phyloP scores from a whole-genome alignment of 192 early-diverging fungal genomes.

The Umbelopsis sp. region DNA sequence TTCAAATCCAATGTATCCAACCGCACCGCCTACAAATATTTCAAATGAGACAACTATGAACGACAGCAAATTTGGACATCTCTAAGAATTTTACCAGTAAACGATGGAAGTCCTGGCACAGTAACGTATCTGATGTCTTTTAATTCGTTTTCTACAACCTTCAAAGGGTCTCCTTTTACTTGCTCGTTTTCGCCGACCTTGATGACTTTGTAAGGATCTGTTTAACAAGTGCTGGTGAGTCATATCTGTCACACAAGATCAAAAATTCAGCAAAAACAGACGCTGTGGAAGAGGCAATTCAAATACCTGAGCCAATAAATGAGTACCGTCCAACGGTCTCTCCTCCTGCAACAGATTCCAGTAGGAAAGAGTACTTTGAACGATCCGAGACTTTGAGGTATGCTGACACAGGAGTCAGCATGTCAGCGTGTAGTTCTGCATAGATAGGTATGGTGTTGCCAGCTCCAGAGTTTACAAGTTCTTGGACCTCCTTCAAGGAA shows the following conservation, averaged over 20 bases:
- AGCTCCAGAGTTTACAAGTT: conserved; percentile 56
- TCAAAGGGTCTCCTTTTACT: conserved; percentile 83
- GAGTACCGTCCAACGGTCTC: conserved; percentile 97
- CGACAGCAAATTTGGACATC: too few species aligned
- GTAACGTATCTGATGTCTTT: conserved; percentile 73
- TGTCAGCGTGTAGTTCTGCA: conserved; percentile 83
- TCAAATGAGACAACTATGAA: not conserved
- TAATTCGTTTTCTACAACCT: conserved; percentile 86
- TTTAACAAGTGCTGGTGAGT: not conserved
- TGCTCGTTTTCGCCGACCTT: conserved; percentile 74
- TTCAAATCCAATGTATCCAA: conserved; percentile 98
- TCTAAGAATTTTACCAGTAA: conserved; percentile 63
- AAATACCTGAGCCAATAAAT: conserved; percentile 85
- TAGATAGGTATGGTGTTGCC: conserved; percentile 94
- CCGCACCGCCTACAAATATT: conserved; percentile 77
- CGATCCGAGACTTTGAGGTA: conserved; percentile 87
- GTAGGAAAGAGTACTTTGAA: conserved; percentile 89
- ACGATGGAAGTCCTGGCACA: conserved; percentile 81
- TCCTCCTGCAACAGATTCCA: conserved; percentile 92
- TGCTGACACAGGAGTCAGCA: conserved; percentile 95
- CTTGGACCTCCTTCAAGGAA: conserved; percentile 69
- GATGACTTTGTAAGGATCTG: conserved; percentile 87
- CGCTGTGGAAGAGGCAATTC: not conserved
- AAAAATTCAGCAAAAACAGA: not conserved
- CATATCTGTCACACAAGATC: not conserved